Conservation (phyloP, 345 rosid species). For the Sonneratia caseolaris region DNA sequence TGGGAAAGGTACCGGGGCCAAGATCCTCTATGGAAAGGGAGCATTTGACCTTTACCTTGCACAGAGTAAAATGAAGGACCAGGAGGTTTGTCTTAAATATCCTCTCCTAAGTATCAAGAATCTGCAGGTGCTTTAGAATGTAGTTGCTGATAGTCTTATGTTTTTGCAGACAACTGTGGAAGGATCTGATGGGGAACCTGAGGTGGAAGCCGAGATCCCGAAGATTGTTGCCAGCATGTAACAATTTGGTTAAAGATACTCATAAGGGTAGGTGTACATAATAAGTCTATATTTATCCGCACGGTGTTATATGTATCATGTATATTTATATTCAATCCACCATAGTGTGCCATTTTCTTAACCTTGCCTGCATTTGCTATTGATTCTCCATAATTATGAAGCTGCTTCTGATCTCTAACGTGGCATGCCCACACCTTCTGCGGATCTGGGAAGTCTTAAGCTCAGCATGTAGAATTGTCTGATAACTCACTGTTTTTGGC, state of each 20-base stretch:
- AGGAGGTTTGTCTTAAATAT: constrained; percentile 17
- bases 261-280: constrained; percentile 4
- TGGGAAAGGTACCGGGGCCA: constrained; percentile 55
- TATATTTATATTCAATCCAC: neutral
- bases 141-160: neutral
- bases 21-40: constrained; percentile 75
- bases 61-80: constrained; percentile 29
- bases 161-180: constrained; percentile 40
- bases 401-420: too few relatives aligned
- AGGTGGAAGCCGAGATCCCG: constrained; percentile 64
- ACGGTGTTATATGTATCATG: neutral
- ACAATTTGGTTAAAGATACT: constrained; percentile 12
- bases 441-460: too few relatives aligned
- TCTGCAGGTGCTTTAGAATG: neutral
- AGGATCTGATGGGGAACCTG: constrained; percentile 50
- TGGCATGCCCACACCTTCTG: too few relatives aligned
- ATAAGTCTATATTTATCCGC: neutral
- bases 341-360: neutral
- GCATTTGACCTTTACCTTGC: constrained; percentile 63
- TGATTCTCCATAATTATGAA: neutral
- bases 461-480: too few relatives aligned
- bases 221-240: constrained; percentile 86
- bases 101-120: neutral
- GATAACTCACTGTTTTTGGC: too few relatives aligned
- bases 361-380: neutral